Conservation (phyloP, 345 rosid species). For the Murraya paniculata region DNA sequence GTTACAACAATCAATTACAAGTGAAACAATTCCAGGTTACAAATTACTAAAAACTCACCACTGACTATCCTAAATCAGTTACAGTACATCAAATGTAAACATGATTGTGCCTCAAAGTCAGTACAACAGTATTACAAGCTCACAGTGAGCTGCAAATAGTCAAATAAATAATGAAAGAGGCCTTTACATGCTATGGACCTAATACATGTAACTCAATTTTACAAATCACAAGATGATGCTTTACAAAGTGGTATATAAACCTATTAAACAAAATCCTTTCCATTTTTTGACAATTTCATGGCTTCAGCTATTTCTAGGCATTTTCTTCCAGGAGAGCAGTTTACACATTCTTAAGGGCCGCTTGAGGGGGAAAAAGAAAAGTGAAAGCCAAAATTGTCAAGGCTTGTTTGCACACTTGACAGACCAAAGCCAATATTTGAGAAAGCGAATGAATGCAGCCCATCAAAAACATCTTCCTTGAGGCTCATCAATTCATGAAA, state of each 20-base stretch:
- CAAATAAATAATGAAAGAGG: constrained; percentile 25
- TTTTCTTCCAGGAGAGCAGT: constrained; percentile 22
- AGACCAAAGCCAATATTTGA: constrained; percentile 34
- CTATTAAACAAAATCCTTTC: constrained; percentile 16
- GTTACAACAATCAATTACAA: constrained; percentile 28
- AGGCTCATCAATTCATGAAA: constrained; percentile 40
- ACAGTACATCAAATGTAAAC: constrained; percentile 16
- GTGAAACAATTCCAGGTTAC: constrained; percentile 15
- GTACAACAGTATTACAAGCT: constrained; percentile 31
- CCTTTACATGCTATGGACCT: constrained; percentile 28
- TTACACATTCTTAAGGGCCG: constrained; percentile 19
- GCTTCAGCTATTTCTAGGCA: constrained; percentile 20
- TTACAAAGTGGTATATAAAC: constrained; percentile 20
- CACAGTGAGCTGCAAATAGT: constrained; percentile 11
- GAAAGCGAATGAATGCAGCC: constrained; percentile 37
- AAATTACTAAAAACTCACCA: constrained; percentile 14
- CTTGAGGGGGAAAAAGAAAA: constrained; percentile 10
- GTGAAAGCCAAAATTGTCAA: constrained; percentile 17
- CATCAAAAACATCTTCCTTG: constrained; percentile 42
- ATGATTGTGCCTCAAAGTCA: constrained; percentile 19
- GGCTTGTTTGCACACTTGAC: constrained; percentile 36
- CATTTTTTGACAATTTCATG: constrained; percentile 17
- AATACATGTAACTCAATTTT: constrained; percentile 27
- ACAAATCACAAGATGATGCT: constrained; percentile 14
- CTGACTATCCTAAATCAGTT: constrained; percentile 20